Evolutionary conservation across 2,329 filamentous ascomycete genomes (phyloP).

Genomic region (Aspergillus eucalypticola): DNA sequence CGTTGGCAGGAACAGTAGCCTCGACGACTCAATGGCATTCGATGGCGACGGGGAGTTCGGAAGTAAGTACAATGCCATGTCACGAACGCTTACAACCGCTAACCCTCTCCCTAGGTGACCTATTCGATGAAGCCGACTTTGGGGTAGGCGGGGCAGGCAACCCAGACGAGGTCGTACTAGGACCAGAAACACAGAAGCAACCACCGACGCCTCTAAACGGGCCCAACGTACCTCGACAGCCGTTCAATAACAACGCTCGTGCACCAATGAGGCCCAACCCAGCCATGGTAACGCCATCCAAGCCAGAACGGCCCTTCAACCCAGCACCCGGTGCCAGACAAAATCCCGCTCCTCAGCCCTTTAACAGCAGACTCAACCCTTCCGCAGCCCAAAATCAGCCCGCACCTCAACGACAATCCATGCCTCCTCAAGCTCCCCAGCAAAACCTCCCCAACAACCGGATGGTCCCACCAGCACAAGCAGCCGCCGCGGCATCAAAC

Average conservation of each 20-base stretch:
- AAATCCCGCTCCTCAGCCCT: slow-evolving; percentile 23
- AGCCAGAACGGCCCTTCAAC: slow-evolving; percentile 36
- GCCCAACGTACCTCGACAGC: slow-evolving; percentile 24
- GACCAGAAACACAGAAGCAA: slow-evolving; percentile 36
- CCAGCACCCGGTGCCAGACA: slow-evolving; percentile 22
- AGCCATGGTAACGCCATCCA: slow-evolving; percentile 40
- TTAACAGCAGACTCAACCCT: slow-evolving; percentile 24
- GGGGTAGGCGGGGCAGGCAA: slow-evolving; percentile 68
- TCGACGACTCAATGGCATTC: slow-evolving; percentile 31
- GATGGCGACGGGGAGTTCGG: slow-evolving; percentile 47
- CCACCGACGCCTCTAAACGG: slow-evolving; percentile 28
- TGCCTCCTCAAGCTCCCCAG: slow-evolving; percentile 19
- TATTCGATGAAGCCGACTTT: slow-evolving; percentile 78
- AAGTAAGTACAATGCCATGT: slow-evolving; percentile 31
- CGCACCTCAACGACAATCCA: slow-evolving; percentile 19
- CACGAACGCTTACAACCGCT: slow-evolving; percentile 12
- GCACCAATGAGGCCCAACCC: slow-evolving; percentile 24
- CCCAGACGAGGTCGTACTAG: slow-evolving; percentile 72
- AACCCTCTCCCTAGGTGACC: slow-evolving; percentile 47
- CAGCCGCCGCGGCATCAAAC: slow-evolving; percentile 18
- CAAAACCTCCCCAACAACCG: slow-evolving; percentile 24
- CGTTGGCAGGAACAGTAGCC: slow-evolving; percentile 32
- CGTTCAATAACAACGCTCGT: slow-evolving; percentile 20
- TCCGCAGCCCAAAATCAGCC: slow-evolving; percentile 18
- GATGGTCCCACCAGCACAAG: slow-evolving; percentile 20